Percentiles rank a stretch among this genome's conserved stretches.
Evolutionary conservation across 805 yeast species (phyloP).

Genomic region (Allodekkera sacchari): DNA sequence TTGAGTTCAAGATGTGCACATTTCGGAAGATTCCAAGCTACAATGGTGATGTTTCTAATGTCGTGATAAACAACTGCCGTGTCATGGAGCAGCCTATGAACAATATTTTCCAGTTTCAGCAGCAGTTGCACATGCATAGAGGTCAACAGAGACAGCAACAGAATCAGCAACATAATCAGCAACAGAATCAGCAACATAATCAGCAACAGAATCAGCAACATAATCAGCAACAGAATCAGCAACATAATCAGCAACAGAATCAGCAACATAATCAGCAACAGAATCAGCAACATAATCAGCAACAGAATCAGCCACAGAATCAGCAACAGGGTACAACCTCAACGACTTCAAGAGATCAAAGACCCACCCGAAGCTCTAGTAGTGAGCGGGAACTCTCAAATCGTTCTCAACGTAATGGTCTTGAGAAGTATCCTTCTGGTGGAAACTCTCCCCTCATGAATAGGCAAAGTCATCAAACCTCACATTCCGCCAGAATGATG

Average conservation of each 20-base stretch:
- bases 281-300: conserved; percentile 2
- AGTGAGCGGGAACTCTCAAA: too few relatives aligned
- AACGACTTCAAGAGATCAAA: not conserved
- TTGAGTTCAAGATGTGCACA: conserved; percentile 25
- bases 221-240: conserved; percentile 1
- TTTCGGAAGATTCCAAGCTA: conserved; percentile 21
- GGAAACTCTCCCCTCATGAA: too few relatives aligned
- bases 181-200: not conserved
- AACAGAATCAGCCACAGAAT: conserved; percentile 4
- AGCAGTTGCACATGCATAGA: conserved; percentile 11
- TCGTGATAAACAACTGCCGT: conserved; percentile 20
- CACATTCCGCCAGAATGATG: too few relatives aligned
- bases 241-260: conserved; percentile 2
- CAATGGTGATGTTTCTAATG: conserved; percentile 20
- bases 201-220: not conserved
- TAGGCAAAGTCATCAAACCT: too few relatives aligned
- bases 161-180: conserved; percentile 2
- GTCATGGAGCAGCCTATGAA: conserved; percentile 23
- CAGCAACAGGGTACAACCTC: not conserved
- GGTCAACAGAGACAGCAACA: conserved; percentile 3
- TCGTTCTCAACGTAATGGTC: too few relatives aligned
- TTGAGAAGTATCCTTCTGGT: too few relatives aligned
- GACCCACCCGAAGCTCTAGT: not conserved
- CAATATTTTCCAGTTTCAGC: conserved; percentile 18
- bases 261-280: conserved; percentile 5